A percentile compares a stretch with the other conserved stretches of the same genome.
These are phyloP conservation scores for Candida pini DNA, from an alignment of 805 yeast species.

Conservation along the genomic window DNA sequence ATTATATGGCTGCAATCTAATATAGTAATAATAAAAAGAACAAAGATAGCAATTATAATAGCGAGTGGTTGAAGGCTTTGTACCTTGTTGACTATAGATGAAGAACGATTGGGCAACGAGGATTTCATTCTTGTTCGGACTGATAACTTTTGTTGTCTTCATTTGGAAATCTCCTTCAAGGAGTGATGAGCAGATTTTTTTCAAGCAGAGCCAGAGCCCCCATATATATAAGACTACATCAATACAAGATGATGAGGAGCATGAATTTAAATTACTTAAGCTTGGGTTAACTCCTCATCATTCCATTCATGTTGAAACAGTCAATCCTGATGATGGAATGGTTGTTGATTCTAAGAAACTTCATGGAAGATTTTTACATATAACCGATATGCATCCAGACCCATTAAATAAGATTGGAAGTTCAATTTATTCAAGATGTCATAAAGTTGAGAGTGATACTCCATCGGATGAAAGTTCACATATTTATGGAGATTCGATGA, in stretches of 20 bases:
- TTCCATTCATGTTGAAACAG: slow-evolving; percentile 27
- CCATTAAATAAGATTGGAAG: slow-evolving; percentile 53
- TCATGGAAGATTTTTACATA: slow-evolving; percentile 78
- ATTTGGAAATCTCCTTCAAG: too few relatives aligned
- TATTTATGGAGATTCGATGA: slow-evolving; percentile 65
- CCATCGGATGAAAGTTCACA: slow-evolving; percentile 45
- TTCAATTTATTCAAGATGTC: slow-evolving; percentile 49
- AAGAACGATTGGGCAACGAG: too few relatives aligned
- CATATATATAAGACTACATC: not conserved
- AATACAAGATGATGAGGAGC: slow-evolving; percentile 14
- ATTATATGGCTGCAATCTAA: too few relatives aligned
- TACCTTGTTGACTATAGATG: too few relatives aligned
- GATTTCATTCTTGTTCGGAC: not conserved
- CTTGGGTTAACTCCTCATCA: slow-evolving; percentile 38
- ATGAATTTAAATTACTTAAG: slow-evolving; percentile 23
- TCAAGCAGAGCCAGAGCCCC: not conserved
- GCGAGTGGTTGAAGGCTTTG: too few relatives aligned
- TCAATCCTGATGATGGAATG: slow-evolving; percentile 12
- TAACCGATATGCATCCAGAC: slow-evolving; percentile 87
- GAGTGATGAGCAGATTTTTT: not conserved
- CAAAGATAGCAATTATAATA: too few relatives aligned
- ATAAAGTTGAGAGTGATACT: slow-evolving; percentile 34
- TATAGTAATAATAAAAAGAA: too few relatives aligned
- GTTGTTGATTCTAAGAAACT: slow-evolving; percentile 22
- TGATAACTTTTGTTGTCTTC: not conserved